Conservation (phyloP, 192 early-diverging fungal species). For the Chytriomyces hyalinus region DNA sequence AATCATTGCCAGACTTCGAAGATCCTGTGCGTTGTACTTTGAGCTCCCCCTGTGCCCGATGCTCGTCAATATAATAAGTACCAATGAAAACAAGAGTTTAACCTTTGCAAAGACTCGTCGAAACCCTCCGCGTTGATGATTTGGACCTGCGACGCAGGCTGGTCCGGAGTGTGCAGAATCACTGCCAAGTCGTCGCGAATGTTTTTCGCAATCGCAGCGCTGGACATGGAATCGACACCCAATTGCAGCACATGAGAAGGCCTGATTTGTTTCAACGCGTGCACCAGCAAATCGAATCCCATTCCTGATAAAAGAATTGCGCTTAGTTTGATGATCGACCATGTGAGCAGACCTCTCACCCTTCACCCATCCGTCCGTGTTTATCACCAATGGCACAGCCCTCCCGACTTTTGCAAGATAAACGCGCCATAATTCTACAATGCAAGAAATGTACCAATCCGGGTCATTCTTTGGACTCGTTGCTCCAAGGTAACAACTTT, state of each 20-base stretch:
- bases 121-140: constrained; percentile 43
- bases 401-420: constrained; percentile 56
- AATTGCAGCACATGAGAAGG: constrained; percentile 76
- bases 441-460: constrained; percentile 75
- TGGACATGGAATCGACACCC: constrained; percentile 12
- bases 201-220: constrained; percentile 2
- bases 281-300: constrained; percentile 81
- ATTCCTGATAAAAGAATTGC: constrained; percentile 48
- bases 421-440: constrained; percentile 64
- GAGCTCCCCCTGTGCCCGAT: constrained; percentile 34
- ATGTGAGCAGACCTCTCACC: constrained; percentile 47
- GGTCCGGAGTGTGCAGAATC: neutral
- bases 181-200: constrained; percentile 16
- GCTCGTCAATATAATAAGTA: too few species aligned
- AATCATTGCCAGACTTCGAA: constrained; percentile 67
- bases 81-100: too few species aligned
- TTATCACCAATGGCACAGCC: constrained; percentile 84
- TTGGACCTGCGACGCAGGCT: neutral
- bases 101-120: constrained; percentile 17
- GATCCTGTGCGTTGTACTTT: constrained; percentile 65
- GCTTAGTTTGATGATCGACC: neutral
- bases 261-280: constrained; percentile 60
- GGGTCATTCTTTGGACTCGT: constrained; percentile 79
- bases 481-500: constrained; percentile 77
- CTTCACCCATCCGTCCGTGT: constrained; percentile 94